These are phyloP conservation scores for Cruciata laevipes DNA, from an alignment of 257 asterid species.

Conservation along the genomic window DNA sequence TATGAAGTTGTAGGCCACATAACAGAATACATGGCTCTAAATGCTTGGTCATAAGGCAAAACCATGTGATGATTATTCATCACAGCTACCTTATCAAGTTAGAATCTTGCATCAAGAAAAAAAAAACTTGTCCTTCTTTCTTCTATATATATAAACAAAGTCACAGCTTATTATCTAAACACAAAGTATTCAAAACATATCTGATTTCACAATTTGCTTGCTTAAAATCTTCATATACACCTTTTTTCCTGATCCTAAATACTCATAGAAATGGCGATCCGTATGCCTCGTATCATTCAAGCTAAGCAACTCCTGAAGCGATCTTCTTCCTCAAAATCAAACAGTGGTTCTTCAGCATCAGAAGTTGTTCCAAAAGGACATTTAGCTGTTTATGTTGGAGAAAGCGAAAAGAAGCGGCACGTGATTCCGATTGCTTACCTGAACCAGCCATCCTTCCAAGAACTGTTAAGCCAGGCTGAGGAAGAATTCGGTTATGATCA, in stretches of 20 bases:
- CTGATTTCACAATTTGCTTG: background rate
- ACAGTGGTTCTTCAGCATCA: background rate
- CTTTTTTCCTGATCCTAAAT: background rate
- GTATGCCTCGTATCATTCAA: slow-evolving; percentile 13
- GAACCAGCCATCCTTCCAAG: slow-evolving; percentile 39
- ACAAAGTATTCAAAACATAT: slow-evolving; percentile 1
- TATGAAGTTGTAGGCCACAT: slow-evolving; percentile 1
- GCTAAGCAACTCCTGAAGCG: slow-evolving; percentile 20
- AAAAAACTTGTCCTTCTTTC: background rate
- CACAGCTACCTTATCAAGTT: background rate
- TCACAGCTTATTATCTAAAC: background rate
- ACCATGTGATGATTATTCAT: slow-evolving; percentile 8
- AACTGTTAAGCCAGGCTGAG: slow-evolving; percentile 35
- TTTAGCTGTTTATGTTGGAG: slow-evolving; percentile 23
- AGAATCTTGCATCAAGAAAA: background rate
- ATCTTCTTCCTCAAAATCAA: background rate
- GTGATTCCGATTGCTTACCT: slow-evolving; percentile 41
- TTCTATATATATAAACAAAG: slow-evolving; percentile 6
- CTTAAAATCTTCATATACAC: too few species aligned
- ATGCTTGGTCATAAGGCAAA: slow-evolving; percentile 4
- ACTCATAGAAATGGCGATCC: slow-evolving; percentile 20
- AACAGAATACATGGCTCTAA: slow-evolving; percentile 2
- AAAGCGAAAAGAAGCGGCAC: slow-evolving; percentile 29
- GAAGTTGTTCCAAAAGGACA: slow-evolving; percentile 20
- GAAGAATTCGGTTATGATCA: slow-evolving; percentile 49